Percentiles rank a stretch among this genome's conserved stretches.
These are phyloP conservation scores for Stenogyne calaminthoides DNA, from an alignment of 305 asterid species.

Conservation along the genomic window DNA sequence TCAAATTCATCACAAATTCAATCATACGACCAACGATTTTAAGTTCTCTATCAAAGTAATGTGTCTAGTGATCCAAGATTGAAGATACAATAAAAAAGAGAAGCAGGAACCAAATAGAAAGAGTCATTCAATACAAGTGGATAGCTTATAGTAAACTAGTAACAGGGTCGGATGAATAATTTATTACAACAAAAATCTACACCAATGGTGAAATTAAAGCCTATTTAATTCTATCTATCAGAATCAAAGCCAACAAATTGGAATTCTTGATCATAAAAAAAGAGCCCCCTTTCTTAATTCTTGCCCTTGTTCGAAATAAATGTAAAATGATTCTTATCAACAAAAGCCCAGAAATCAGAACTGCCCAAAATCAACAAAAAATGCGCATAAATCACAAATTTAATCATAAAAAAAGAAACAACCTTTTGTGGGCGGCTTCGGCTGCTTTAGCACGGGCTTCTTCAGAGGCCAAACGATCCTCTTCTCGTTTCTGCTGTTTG, in stretches of 20 bases:
- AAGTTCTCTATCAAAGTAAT: not conserved
- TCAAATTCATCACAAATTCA: not conserved
- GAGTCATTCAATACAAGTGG: not conserved
- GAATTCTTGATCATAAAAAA: slow-evolving; percentile 16
- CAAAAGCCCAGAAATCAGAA: slow-evolving; percentile 27
- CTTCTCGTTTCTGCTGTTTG: slow-evolving; percentile 66
- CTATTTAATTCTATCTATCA: not conserved
- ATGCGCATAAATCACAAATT: not conserved
- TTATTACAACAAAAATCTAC: not conserved
- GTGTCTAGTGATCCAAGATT: not conserved
- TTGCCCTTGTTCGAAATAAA: not conserved
- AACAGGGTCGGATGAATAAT: not conserved
- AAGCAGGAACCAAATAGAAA: not conserved
- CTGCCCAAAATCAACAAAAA: not conserved
- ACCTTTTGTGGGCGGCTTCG: slow-evolving; percentile 94
- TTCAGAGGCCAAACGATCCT: slow-evolving; percentile 77
- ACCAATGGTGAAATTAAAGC: not conserved
- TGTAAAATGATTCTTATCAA: not conserved
- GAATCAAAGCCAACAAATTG: slow-evolving; percentile 6
- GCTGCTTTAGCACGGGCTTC: slow-evolving; percentile 91
- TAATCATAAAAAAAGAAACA: not conserved
- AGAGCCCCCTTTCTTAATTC: slow-evolving; percentile 1
- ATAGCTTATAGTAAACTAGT: not conserved
- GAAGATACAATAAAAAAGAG: not conserved
- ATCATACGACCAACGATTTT: not conserved